Evolutionary conservation across 352 stramenopile genomes (phyloP).

Genomic region (Globisporangium lucens): DNA sequence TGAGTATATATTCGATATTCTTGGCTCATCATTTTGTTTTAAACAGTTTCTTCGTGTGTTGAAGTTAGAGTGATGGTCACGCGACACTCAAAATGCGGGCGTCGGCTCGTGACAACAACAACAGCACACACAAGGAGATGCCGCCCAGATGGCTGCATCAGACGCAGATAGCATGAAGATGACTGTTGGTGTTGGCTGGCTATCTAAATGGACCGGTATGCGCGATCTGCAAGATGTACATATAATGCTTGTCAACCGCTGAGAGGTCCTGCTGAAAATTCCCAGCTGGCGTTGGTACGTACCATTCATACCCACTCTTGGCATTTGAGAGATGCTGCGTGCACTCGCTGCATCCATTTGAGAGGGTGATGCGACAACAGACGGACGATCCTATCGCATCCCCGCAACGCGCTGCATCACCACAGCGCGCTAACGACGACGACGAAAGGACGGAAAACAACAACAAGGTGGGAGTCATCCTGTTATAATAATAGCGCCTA

Average conservation of each 20-base stretch:
- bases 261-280: not conserved
- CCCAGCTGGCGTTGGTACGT: not conserved
- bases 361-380: slow-evolving; percentile 2
- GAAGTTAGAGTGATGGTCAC: slow-evolving; percentile 17
- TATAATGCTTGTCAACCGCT: too few species aligned
- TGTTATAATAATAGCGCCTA: not conserved
- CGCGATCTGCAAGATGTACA: too few species aligned
- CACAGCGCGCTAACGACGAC: not conserved
- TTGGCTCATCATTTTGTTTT: not conserved
- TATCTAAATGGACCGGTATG: not conserved
- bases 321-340: not conserved
- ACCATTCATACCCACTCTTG: not conserved
- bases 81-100: slow-evolving; percentile 4
- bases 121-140: not conserved
- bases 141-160: slow-evolving; percentile 1
- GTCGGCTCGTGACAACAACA: slow-evolving; percentile 1
- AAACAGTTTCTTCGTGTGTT: slow-evolving; percentile 1
- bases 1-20: not conserved
- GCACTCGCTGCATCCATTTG: slow-evolving; percentile 5
- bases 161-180: not conserved
- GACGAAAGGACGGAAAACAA: not conserved
- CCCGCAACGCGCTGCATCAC: not conserved
- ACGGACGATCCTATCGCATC: slow-evolving; percentile 11
- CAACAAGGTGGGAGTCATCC: not conserved
- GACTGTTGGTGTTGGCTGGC: not conserved